These are phyloP conservation scores for Puccinia brachypodii DNA, from an alignment of 1,284 basidiomycete genomes.

Conservation along the genomic window DNA sequence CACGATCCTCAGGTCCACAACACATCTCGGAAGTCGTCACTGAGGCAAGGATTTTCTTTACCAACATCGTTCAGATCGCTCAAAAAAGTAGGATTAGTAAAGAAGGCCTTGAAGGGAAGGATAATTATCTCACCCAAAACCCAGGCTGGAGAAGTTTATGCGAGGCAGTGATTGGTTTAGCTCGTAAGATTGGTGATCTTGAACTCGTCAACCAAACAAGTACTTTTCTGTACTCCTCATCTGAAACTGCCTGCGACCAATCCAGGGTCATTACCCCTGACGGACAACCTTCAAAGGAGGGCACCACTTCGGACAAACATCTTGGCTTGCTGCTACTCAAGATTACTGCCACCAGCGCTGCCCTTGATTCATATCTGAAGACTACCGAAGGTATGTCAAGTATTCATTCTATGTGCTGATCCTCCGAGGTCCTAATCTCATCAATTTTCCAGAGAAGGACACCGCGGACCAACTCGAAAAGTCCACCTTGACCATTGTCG, in stretches of 20 bases:
- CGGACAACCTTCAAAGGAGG: slow-evolving; percentile 1
- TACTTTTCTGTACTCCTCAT: slow-evolving; percentile 19
- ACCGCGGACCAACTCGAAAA: slow-evolving; percentile 17
- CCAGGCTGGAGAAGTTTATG: slow-evolving; percentile 43
- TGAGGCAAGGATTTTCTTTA: slow-evolving; percentile 30
- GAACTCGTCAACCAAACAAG: slow-evolving; percentile 35
- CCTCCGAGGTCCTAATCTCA: background rate
- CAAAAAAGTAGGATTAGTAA: no score
- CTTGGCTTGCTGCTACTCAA: slow-evolving; percentile 29
- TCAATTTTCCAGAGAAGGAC: slow-evolving; percentile 16
- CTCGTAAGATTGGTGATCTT: slow-evolving; percentile 42
- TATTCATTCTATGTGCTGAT: background rate
- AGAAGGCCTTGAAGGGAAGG: slow-evolving; percentile 11
- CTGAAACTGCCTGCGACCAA: background rate
- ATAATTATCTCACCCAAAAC: slow-evolving; percentile 12
- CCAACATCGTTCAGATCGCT: slow-evolving; percentile 27
- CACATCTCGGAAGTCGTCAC: slow-evolving; percentile 10
- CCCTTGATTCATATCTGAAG: slow-evolving; percentile 32
- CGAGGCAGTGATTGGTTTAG: slow-evolving; percentile 32
- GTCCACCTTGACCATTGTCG: slow-evolving; percentile 17
- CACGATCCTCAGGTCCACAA: slow-evolving; percentile 17
- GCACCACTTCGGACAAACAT: slow-evolving; percentile 1
- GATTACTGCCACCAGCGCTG: slow-evolving; percentile 11
- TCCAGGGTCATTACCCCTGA: slow-evolving; percentile 7
- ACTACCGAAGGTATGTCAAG: slow-evolving; percentile 22